phyloP scores from a whole-genome alignment of 1,284 basidiomycete species.

The Austropuccinia psidii region DNA sequence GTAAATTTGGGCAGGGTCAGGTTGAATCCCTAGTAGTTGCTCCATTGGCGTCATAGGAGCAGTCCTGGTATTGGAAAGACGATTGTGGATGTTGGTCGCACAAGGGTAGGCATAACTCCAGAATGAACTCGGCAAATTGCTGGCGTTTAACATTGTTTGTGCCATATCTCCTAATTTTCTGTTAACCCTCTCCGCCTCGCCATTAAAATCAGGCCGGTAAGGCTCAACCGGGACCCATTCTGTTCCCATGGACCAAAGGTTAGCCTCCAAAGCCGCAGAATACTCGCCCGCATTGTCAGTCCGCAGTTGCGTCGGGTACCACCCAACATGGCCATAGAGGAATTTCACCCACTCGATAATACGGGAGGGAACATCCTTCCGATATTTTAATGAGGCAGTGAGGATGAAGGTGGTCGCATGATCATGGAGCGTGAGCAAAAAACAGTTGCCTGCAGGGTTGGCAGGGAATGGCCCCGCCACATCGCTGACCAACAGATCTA shows the following conservation, averaged over 20 bases:
- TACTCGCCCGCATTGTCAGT: too few species aligned
- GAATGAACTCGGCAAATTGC: background rate
- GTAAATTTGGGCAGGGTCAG: background rate
- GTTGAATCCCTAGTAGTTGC: background rate
- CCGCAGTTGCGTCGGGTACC: too few species aligned
- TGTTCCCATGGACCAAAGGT: background rate
- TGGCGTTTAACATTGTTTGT: background rate
- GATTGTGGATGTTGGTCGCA: background rate
- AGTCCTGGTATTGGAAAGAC: background rate
- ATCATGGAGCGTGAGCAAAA: too few species aligned
- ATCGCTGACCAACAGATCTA: background rate
- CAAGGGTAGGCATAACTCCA: conserved; percentile 9
- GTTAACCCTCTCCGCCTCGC: conserved; percentile 16
- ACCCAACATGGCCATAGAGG: too few species aligned
- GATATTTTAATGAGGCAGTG: too few species aligned
- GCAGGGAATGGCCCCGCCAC: conserved; percentile 8
- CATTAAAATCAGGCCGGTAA: conserved; percentile 1
- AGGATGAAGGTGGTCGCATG: too few species aligned
- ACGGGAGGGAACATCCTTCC: too few species aligned
- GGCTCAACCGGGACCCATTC: background rate
- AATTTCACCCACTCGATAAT: too few species aligned
- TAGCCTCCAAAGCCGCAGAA: too few species aligned
- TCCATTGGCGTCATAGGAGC: background rate
- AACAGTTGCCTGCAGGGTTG: too few species aligned
- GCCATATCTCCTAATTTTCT: conserved; percentile 5